phyloP scores from a whole-genome alignment of 306 rosid species.

The Amphicarpaea edgeworthii region DNA sequence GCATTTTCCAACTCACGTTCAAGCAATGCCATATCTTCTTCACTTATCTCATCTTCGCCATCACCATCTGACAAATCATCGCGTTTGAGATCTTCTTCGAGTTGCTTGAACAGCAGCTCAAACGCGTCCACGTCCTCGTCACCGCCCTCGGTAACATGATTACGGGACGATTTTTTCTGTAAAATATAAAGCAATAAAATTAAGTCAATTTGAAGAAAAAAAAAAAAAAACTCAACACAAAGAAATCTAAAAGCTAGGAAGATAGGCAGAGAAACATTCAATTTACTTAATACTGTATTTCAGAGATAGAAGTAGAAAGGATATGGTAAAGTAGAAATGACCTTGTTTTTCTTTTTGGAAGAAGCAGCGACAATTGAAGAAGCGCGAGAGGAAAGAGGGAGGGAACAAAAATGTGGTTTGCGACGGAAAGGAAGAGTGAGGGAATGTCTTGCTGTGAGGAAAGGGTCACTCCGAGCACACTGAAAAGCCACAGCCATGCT shows the following conservation, averaged over 20 bases:
- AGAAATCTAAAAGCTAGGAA: neutral
- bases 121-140: constrained; percentile 74
- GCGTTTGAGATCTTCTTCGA: constrained; percentile 86
- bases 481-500: no score
- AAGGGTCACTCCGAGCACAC: constrained; percentile 37
- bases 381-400: constrained; percentile 55
- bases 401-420: constrained; percentile 57
- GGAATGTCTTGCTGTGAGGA: neutral
- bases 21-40: constrained; percentile 69
- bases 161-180: constrained; percentile 52
- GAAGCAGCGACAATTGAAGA: constrained; percentile 51
- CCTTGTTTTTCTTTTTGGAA: constrained; percentile 67
- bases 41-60: constrained; percentile 58
- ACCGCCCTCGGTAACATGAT: constrained; percentile 29
- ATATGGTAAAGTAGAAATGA: neutral
- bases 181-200: neutral
- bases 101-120: constrained; percentile 77
- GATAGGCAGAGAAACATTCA: neutral
- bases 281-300: neutral
- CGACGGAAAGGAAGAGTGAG: constrained; percentile 44
- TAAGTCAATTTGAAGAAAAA: neutral
- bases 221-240: neutral
- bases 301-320: neutral
- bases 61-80: constrained; percentile 58
- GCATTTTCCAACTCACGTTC: constrained; percentile 70